These are phyloP conservation scores for Linnemannia schmuckeri DNA, from an alignment of 192 early-diverging fungal species.

Conservation along the genomic window DNA sequence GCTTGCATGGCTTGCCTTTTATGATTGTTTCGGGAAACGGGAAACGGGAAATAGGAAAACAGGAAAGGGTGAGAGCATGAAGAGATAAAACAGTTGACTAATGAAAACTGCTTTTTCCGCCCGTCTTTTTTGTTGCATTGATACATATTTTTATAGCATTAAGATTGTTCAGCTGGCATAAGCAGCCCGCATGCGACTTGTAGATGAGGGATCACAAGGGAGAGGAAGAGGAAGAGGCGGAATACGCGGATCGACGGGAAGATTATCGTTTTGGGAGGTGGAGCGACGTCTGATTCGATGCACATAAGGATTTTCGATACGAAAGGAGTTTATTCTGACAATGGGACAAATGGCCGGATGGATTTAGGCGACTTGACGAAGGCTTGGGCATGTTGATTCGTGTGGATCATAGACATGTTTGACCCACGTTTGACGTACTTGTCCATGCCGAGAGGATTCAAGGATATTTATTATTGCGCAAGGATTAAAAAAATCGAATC, in stretches of 20 bases:
- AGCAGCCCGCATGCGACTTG: background rate
- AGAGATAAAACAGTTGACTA: background rate
- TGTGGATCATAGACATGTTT: too few species aligned
- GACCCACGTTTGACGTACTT: too few species aligned
- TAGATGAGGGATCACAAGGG: background rate
- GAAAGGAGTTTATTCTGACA: background rate
- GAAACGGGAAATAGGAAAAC: background rate
- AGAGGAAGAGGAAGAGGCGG: background rate
- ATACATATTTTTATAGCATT: background rate
- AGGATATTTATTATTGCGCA: background rate
- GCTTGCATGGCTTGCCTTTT: background rate
- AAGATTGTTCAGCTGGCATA: slow-evolving; percentile 15
- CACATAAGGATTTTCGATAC: background rate
- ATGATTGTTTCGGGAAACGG: background rate
- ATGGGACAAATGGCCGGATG: background rate
- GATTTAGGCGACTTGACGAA: background rate
- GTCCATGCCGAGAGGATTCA: too few species aligned
- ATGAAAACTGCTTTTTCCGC: background rate
- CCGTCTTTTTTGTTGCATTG: background rate
- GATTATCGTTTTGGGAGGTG: background rate
- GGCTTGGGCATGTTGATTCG: too few species aligned
- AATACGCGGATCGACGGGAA: background rate
- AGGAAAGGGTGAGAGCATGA: background rate
- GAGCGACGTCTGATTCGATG: background rate
- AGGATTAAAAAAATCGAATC: background rate